Percentiles rank a stretch among this genome's conserved stretches.
Evolutionary conservation across 2,329 filamentous ascomycete species (phyloP).

Genomic region (Grosmannia clavigera): DNA sequence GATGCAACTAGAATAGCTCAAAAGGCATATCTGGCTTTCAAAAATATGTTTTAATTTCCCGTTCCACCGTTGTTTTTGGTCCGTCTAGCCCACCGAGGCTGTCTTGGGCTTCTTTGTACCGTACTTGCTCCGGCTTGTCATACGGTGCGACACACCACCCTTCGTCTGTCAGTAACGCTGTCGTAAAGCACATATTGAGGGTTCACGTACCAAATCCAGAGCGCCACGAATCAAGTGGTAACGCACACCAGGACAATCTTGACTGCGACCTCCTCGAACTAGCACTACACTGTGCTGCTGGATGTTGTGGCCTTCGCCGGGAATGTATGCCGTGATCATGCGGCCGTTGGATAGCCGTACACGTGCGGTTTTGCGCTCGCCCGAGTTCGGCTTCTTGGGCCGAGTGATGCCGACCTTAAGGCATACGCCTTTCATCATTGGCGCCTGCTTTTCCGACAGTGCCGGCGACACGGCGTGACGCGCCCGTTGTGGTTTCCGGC

Average conservation of each 20-base stretch:
- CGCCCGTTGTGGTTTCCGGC: constrained; percentile 64
- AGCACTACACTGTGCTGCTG: constrained; percentile 97
- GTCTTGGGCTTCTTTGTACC: constrained; percentile 98
- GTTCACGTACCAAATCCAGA: constrained; percentile 68
- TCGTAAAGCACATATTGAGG: neutral
- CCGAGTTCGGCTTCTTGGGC: constrained; percentile 98
- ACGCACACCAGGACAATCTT: constrained; percentile 97
- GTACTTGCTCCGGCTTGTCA: constrained; percentile 85
- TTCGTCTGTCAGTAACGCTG: constrained; percentile 22
- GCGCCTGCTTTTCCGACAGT: constrained; percentile 53
- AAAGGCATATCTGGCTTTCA: neutral
- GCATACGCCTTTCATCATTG: constrained; percentile 90
- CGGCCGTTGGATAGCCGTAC: constrained; percentile 78
- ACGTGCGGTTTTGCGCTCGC: constrained; percentile 89
- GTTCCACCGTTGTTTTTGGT: neutral
- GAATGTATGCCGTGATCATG: constrained; percentile 86
- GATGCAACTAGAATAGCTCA: too few relatives aligned
- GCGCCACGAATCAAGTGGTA: constrained; percentile 89
- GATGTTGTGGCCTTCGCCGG: constrained; percentile 95
- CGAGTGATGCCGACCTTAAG: constrained; percentile 86
- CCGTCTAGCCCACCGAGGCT: constrained; percentile 37
- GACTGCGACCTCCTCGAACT: constrained; percentile 80
- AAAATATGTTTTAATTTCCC: neutral
- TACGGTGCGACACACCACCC: constrained; percentile 81
- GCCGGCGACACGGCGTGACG: constrained; percentile 85